These are phyloP conservation scores for Parachaetomium inaequale DNA, from an alignment of 495 filamentous ascomycete species.

Conservation along the genomic window DNA sequence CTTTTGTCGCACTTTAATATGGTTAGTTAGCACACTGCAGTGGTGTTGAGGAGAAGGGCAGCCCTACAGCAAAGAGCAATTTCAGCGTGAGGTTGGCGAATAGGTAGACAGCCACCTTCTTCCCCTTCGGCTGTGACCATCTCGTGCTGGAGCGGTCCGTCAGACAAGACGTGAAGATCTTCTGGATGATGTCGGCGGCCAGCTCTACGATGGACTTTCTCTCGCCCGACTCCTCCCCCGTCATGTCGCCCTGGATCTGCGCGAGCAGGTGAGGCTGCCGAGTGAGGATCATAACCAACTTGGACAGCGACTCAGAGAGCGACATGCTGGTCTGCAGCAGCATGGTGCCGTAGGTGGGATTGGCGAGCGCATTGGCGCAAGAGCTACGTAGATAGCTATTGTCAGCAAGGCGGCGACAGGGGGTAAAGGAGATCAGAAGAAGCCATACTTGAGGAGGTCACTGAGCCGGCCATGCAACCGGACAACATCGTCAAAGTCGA, in stretches of 20 bases:
- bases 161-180: constrained; percentile 86
- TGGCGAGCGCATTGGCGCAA: constrained; percentile 73
- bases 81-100: constrained; percentile 90
- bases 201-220: constrained; percentile 75
- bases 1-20: constrained; percentile 57
- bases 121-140: constrained; percentile 65
- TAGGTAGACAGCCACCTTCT: constrained; percentile 80
- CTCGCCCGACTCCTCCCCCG: constrained; percentile 54
- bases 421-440: background rate
- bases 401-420: constrained; percentile 11
- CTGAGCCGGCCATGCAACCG: constrained; percentile 71
- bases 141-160: constrained; percentile 69
- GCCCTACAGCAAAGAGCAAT: constrained; percentile 72
- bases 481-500: constrained; percentile 69
- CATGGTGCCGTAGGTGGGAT: constrained; percentile 71
- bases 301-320: constrained; percentile 69
- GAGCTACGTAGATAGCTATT: constrained; percentile 46
- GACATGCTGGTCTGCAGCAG: constrained; percentile 74
- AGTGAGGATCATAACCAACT: constrained; percentile 75
- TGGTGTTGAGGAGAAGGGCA: background rate
- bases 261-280: constrained; percentile 65
- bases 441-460: constrained; percentile 63
- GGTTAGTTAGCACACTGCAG: constrained; percentile 8
- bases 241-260: constrained; percentile 49
- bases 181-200: constrained; percentile 80